Evolutionary conservation across 1,139 yeast genomes (phyloP).

Genomic region (Citeromyces hawaiiensis): DNA sequence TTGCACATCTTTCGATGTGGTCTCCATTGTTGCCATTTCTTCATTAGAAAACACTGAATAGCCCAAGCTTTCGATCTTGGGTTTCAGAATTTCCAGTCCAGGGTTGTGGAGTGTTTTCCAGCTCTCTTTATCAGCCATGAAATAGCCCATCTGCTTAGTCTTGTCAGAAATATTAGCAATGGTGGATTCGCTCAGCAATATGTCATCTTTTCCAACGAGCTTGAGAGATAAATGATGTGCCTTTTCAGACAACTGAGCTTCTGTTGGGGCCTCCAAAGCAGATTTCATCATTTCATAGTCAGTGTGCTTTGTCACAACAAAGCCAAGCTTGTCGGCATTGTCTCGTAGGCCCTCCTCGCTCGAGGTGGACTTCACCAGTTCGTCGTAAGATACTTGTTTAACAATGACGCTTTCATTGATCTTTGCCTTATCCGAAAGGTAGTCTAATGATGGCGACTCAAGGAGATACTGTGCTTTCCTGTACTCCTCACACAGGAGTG

Average conservation of each 20-base stretch:
- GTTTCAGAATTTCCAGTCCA: background rate
- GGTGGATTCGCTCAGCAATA: background rate
- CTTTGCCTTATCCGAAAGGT: constrained; percentile 1
- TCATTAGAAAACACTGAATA: background rate
- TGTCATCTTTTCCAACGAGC: background rate
- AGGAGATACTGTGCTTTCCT: background rate
- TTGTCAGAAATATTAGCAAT: background rate
- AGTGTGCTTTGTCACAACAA: constrained; percentile 18
- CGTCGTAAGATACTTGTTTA: background rate
- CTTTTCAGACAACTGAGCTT: background rate
- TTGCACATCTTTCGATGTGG: background rate
- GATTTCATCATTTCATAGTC: constrained; percentile 11
- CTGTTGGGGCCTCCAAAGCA: background rate
- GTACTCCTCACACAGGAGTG: background rate
- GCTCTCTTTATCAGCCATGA: background rate
- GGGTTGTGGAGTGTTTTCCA: background rate
- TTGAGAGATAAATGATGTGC: background rate
- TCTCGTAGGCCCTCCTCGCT: constrained; percentile 10
- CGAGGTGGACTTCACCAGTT: background rate
- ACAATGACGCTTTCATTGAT: background rate
- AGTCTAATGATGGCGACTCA: constrained; percentile 1
- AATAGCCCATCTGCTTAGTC: background rate
- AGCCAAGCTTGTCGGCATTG: constrained; percentile 18
- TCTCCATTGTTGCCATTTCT: background rate
- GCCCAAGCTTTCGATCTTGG: background rate